These are phyloP conservation scores for Rhodotorula sp. DNA, from an alignment of 1,284 basidiomycete genomes.

Conservation along the genomic window DNA sequence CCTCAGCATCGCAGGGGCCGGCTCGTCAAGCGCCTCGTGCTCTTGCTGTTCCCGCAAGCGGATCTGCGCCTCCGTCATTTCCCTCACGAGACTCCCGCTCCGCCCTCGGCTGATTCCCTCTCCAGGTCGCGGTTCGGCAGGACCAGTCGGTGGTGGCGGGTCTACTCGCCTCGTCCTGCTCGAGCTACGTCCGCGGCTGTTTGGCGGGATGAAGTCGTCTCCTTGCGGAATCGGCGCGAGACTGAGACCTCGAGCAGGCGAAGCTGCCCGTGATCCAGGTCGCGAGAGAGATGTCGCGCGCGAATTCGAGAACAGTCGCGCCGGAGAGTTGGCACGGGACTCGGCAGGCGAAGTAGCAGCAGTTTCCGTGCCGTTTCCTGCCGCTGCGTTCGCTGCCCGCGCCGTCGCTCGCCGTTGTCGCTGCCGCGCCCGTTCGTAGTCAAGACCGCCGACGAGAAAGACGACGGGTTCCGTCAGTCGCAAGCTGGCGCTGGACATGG, in stretches of 20 bases:
- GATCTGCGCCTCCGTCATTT: conserved; percentile 23
- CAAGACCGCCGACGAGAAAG: conserved; percentile 60
- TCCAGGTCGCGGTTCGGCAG: neutral
- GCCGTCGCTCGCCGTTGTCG: conserved; percentile 27
- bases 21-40: conserved; percentile 50
- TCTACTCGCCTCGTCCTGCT: conserved; percentile 8
- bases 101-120: conserved; percentile 12
- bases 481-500: conserved; percentile 52
- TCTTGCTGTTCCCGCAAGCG: conserved; percentile 1
- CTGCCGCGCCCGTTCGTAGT: conserved; percentile 37
- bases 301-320: conserved; percentile 35
- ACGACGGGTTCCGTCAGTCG: conserved; percentile 78
- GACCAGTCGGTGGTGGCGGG: neutral
- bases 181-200: conserved; percentile 27
- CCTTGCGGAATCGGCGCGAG: conserved; percentile 46
- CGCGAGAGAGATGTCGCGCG: conserved; percentile 16
- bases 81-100: conserved; percentile 18
- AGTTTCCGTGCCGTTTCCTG: neutral
- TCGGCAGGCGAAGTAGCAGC: conserved; percentile 14
- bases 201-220: conserved; percentile 32
- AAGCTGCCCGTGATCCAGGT: conserved; percentile 20
- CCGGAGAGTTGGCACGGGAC: conserved; percentile 45
- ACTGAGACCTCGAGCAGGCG: conserved; percentile 52
- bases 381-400: conserved; percentile 29
- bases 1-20: conserved; percentile 73